Percentiles rank a stretch among this genome's conserved stretches.
Conservation (phyloP, 495 filamentous ascomycete genomes). For the Hypoxylon subgilvum region DNA sequence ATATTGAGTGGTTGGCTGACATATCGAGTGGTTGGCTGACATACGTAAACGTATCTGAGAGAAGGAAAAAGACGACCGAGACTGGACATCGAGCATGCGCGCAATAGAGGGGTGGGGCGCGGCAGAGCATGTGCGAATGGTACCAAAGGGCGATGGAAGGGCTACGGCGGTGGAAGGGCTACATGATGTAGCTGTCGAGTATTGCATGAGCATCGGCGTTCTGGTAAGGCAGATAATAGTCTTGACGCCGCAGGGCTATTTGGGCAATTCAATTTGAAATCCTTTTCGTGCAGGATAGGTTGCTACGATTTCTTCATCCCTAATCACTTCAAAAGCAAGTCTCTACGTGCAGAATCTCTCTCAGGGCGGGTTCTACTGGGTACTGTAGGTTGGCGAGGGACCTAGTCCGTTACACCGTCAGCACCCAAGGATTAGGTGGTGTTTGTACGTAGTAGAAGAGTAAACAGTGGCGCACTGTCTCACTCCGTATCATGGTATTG, state of each 20-base stretch:
- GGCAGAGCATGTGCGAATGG: constrained; percentile 17
- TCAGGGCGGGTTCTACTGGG: no score
- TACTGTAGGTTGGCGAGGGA: no score
- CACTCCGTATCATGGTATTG: no score
- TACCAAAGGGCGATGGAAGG: constrained; percentile 12
- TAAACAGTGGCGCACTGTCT: no score
- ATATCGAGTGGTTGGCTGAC: constrained; percentile 9
- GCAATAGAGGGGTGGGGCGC: not conserved
- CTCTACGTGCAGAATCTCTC: no score
- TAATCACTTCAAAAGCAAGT: no score
- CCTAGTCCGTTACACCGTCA: no score
- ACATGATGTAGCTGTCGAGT: constrained; percentile 24
- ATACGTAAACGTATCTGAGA: not conserved
- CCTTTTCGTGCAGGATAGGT: constrained; percentile 1
- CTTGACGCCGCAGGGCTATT: constrained; percentile 21
- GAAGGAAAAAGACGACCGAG: not conserved
- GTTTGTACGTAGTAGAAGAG: no score
- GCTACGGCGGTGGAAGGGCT: constrained; percentile 8
- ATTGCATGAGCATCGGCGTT: constrained; percentile 47
- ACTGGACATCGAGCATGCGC: not conserved
- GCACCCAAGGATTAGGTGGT: no score
- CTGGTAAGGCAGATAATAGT: constrained; percentile 17
- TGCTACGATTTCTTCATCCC: no score
- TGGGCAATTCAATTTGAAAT: constrained; percentile 15
- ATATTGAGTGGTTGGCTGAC: constrained; percentile 19